Percentiles rank a stretch among this genome's conserved stretches.
phyloP scores from a whole-genome alignment of 1,139 yeast species.

The Suhomyces guaymorum region DNA sequence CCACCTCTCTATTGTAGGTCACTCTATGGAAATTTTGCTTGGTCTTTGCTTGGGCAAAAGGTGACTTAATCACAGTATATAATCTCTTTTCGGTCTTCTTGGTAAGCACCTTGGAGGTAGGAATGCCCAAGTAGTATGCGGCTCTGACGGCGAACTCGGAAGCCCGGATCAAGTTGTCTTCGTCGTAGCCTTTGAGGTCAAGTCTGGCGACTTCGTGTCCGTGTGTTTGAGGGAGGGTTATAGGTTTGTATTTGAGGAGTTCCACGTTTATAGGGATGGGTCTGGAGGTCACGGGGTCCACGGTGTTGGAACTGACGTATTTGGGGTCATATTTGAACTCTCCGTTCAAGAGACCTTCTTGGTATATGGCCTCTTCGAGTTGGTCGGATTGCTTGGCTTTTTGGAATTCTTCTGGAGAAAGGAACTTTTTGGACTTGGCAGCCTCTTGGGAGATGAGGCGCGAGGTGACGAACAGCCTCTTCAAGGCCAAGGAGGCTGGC shows the following conservation, averaged over 20 bases:
- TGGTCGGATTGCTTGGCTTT: conserved; percentile 28
- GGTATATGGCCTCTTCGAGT: conserved; percentile 33
- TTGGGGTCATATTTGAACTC: conserved; percentile 45
- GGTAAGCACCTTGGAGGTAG: conserved; percentile 56
- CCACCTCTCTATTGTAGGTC: conserved; percentile 72
- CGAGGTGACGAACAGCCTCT: conserved; percentile 8
- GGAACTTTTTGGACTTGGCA: conserved; percentile 18
- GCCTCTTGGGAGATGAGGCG: conserved; percentile 3
- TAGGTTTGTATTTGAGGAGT: conserved; percentile 78
- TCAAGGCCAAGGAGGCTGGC: conserved; percentile 8
- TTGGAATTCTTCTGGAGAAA: conserved; percentile 35
- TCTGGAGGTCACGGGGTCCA: conserved; percentile 32
- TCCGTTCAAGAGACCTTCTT: conserved; percentile 29
- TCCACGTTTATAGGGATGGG: conserved; percentile 85
- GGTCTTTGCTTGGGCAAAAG: conserved; percentile 91
- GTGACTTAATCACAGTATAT: conserved; percentile 92
- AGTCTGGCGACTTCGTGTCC: conserved; percentile 75
- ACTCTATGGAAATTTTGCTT: conserved; percentile 92
- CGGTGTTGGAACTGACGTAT: conserved; percentile 34
- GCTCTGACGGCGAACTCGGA: conserved; percentile 87
- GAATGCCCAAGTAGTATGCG: conserved; percentile 86
- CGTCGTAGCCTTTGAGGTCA: conserved; percentile 70
- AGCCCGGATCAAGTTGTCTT: conserved; percentile 69
- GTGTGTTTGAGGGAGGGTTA: conserved; percentile 64
- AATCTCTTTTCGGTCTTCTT: conserved; percentile 68